phyloP scores from a whole-genome alignment of 164 flowering plant species.

The Brasenia schreberi region DNA sequence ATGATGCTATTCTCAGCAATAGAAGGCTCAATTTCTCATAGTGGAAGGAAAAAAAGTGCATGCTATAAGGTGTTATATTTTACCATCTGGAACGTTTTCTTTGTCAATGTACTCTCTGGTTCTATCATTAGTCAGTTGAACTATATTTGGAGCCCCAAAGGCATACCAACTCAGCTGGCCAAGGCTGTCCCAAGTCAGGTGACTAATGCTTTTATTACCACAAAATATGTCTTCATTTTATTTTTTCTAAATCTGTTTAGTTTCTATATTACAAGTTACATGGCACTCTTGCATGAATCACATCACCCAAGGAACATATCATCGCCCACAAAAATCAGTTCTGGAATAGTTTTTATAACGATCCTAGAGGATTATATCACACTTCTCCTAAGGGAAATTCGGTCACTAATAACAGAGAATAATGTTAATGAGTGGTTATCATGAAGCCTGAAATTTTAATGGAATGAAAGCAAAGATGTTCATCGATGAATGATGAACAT shows the following conservation, averaged over 20 bases:
- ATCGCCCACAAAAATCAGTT: too few relatives aligned
- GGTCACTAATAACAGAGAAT: too few relatives aligned
- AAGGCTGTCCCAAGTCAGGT: constrained; percentile 67
- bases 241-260: not conserved
- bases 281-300: too few relatives aligned
- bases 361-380: too few relatives aligned
- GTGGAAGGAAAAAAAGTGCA: constrained; percentile 84
- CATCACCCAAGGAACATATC: too few relatives aligned
- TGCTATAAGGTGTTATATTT: constrained; percentile 70
- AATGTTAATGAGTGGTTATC: too few relatives aligned
- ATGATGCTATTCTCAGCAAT: constrained; percentile 78
- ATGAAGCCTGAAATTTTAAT: too few relatives aligned
- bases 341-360: too few relatives aligned
- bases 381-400: too few relatives aligned
- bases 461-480: too few relatives aligned
- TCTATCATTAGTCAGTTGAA: constrained; percentile 43
- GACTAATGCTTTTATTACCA: not conserved
- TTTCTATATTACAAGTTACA: too few relatives aligned
- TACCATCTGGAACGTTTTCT: constrained; percentile 89
- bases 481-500: too few relatives aligned
- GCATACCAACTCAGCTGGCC: constrained; percentile 51
- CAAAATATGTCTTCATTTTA: not conserved
- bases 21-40: constrained; percentile 73
- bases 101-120: constrained; percentile 75
- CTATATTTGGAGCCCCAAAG: constrained; percentile 44